A percentile compares a stretch with the other conserved stretches of the same genome.
Conservation (phyloP, 2,329 filamentous ascomycete genomes). For the Daldinia sp. region DNA sequence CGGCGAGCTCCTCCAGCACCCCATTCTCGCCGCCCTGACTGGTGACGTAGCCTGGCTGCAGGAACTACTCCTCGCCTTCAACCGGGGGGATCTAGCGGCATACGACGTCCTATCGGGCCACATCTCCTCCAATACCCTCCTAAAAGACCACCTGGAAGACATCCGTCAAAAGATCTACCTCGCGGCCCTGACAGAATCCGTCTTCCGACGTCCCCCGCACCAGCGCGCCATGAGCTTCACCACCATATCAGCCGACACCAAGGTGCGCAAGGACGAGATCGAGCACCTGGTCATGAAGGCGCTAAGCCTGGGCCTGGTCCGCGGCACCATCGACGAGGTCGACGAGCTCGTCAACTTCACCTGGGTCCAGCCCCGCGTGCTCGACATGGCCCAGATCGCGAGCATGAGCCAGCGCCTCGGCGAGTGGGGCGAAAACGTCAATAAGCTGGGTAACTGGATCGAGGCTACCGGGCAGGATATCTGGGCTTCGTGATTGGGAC, state of each 20-base stretch:
- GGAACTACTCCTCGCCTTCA: constrained; percentile 97
- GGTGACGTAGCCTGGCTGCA: constrained; percentile 86
- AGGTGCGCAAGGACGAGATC: constrained; percentile 89
- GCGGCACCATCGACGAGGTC: constrained; percentile 95
- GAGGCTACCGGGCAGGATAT: constrained; percentile 93
- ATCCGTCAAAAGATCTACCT: constrained; percentile 98
- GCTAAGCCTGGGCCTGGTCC: constrained; percentile 87
- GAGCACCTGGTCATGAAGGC: constrained; percentile 99
- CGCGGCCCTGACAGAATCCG: constrained; percentile 92
- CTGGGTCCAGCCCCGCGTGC: constrained; percentile 98
- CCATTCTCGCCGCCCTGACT: constrained; percentile 87
- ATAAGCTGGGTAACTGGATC: constrained; percentile 96
- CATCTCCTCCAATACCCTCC: constrained; percentile 79
- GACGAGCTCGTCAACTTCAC: constrained; percentile 93
- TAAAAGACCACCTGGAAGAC: constrained; percentile 81
- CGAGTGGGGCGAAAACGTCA: constrained; percentile 97
- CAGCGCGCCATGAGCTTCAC: constrained; percentile 93
- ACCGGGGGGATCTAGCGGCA: constrained; percentile 87
- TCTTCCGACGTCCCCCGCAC: constrained; percentile 94
- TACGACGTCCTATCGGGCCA: constrained; percentile 86
- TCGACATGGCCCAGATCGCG: constrained; percentile 94
- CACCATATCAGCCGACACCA: constrained; percentile 90
- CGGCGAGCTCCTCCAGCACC: constrained; percentile 96
- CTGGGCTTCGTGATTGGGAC: constrained; percentile 73
- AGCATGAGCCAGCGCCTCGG: constrained; percentile 87